A percentile compares a stretch with the other conserved stretches of the same genome.
phyloP scores from a whole-genome alignment of 768 basidiomycete genomes.

The Suillus tomentosus region DNA sequence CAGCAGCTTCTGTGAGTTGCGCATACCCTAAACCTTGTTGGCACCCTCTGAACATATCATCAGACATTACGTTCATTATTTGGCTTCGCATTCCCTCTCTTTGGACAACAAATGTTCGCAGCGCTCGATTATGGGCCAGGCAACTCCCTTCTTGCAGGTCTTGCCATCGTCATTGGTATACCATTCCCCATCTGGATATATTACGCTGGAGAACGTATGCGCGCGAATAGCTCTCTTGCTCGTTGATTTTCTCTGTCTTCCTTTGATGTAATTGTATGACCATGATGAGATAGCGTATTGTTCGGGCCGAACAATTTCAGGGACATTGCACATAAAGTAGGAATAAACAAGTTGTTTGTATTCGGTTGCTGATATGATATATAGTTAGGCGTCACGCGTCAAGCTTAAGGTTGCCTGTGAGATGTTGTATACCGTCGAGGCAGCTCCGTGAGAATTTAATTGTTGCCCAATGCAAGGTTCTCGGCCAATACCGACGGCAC shows the following conservation, averaged over 20 bases:
- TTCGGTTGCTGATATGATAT: background rate
- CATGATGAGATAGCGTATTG: background rate
- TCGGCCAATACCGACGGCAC: no score
- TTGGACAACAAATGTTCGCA: conserved; percentile 36
- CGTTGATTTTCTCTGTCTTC: conserved; percentile 33
- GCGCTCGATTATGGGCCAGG: conserved; percentile 63
- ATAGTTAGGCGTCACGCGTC: background rate
- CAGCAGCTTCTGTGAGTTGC: conserved; percentile 56
- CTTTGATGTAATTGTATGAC: background rate
- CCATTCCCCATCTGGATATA: conserved; percentile 1
- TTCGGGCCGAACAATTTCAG: background rate
- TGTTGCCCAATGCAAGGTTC: no score
- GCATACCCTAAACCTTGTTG: background rate
- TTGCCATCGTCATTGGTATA: background rate
- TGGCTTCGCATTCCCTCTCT: conserved; percentile 70
- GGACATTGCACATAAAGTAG: background rate
- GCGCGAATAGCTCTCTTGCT: background rate
- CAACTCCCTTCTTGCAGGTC: conserved; percentile 47
- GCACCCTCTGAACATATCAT: conserved; percentile 1
- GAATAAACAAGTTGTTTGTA: background rate
- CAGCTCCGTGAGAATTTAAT: no score
- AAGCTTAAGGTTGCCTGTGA: no score
- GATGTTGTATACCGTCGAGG: no score
- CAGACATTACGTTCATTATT: conserved; percentile 63
- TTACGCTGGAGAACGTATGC: background rate